Evolutionary conservation across 2,329 filamentous ascomycete genomes (phyloP).

Genomic region (Clonostachys chloroleuca): DNA sequence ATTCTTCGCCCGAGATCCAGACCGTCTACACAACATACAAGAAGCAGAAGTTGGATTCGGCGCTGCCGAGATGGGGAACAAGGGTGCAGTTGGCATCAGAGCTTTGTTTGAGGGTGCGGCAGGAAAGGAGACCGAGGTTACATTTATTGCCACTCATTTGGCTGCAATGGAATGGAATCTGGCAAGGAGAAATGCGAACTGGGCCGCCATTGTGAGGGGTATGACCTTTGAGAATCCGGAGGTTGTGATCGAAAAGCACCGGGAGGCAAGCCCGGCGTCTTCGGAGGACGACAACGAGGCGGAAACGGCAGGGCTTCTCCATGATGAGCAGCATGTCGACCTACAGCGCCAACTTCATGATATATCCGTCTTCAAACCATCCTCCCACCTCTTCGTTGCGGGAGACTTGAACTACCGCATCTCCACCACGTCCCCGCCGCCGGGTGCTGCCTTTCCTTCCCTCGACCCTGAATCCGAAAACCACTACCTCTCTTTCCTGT

Average conservation of each 20-base stretch:
- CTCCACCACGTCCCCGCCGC: constrained; percentile 57
- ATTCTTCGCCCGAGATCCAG: constrained; percentile 68
- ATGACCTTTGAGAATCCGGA: constrained; percentile 67
- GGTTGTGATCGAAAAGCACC: constrained; percentile 22
- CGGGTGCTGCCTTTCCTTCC: constrained; percentile 59
- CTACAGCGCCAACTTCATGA: constrained; percentile 44
- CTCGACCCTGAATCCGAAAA: constrained; percentile 47
- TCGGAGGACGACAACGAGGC: constrained; percentile 17
- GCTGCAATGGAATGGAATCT: constrained; percentile 82
- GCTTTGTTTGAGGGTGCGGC: constrained; percentile 64
- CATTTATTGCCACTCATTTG: constrained; percentile 84
- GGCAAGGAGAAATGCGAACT: constrained; percentile 76
- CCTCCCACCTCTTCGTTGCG: constrained; percentile 76
- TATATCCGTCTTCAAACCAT: constrained; percentile 69
- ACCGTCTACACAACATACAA: constrained; percentile 60
- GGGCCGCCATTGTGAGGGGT: constrained; percentile 76
- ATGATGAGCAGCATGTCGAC: constrained; percentile 22
- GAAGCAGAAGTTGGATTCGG: constrained; percentile 84
- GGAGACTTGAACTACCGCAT: constrained; percentile 97
- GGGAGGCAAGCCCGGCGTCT: constrained; percentile 4
- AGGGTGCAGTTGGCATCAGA: constrained; percentile 81
- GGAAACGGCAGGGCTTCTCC: constrained; percentile 20
- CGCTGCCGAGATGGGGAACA: constrained; percentile 86
- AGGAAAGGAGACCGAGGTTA: constrained; percentile 84
- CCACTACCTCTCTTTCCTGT: constrained; percentile 65